Conservation (phyloP, 2,329 filamentous ascomycete genomes). For the Claviceps sp. region DNA sequence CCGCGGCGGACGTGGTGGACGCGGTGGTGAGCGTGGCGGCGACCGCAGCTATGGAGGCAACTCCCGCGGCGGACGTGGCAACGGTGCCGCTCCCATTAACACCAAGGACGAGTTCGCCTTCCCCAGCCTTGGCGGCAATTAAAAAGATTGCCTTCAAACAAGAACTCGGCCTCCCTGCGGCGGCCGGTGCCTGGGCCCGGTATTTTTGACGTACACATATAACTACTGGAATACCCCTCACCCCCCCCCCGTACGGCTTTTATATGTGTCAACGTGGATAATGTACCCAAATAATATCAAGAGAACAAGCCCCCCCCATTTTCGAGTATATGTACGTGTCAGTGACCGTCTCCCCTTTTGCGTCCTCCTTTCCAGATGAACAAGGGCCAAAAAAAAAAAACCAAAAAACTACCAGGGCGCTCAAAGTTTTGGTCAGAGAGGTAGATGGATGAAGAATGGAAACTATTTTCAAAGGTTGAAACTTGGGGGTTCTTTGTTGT, state of each 20-base stretch:
- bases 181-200: neutral
- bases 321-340: neutral
- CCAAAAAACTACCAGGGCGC: neutral
- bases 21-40: slow-evolving; percentile 37
- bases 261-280: slow-evolving; percentile 3
- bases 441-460: too few relatives aligned
- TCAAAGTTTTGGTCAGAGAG: neutral
- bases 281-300: slow-evolving; percentile 3
- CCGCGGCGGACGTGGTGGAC: slow-evolving; percentile 38
- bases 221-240: slow-evolving; percentile 4
- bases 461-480: too few relatives aligned
- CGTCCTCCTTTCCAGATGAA: neutral
- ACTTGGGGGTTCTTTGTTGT: too few relatives aligned
- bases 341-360: neutral
- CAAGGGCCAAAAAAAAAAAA: neutral
- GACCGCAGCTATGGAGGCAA: slow-evolving; percentile 30
- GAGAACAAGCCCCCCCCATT: neutral
- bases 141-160: slow-evolving; percentile 15
- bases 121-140: slow-evolving; percentile 46
- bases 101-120: slow-evolving; percentile 44
- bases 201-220: slow-evolving; percentile 5
- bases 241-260: slow-evolving; percentile 2
- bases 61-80: slow-evolving; percentile 25
- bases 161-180: neutral
- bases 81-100: slow-evolving; percentile 32